Evolutionary conservation across 2,329 filamentous ascomycete species (phyloP), one percentile per base, ranked within the genome.

Genomic region (Trichoderma sp.): DNA sequence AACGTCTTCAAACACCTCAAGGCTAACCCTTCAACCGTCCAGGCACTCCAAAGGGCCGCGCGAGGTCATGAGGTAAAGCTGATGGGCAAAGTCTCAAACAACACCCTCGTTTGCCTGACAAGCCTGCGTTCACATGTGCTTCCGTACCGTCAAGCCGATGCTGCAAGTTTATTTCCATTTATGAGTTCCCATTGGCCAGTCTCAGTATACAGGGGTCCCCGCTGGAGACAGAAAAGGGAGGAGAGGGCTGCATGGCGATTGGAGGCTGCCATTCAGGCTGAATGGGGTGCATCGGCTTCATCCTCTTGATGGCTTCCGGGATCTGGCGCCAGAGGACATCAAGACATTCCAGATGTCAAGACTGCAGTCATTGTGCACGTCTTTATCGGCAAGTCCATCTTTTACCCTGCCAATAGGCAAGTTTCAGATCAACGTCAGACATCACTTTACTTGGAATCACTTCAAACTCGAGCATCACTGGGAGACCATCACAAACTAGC

Each of bases 101-200:
- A 10, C 34, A 39, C 34, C 34, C 5, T 39, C 0, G 14, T 14
- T 39, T 14, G 34, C 34, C 34, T 39, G 34, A 39, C 34, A 12
- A 39, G 34, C 10, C 34, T 24, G 21, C 21, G 21, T 24, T 24
- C 21, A 24, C 34, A 14, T 10, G 1, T 34, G 30, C 34, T 39
- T 14, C 34, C 34, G 12, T 39, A 39, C 34, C 3, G 34, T 39
- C 41, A 55, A 47, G 39, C 44, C 28, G 28, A 43, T 59, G 62
- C 62, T 64, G 62, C 62, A 48, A 59, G 62, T 58, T 51, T 64
- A 52, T 58, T 52, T 50, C 55, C 54, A 45, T 17, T 15, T 57
- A 14, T 10, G 14, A 34, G 34, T 3, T 17, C 52, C 39, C 34
- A 64, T 64, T 59, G 62, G 54, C n/a, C 60, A 39, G 26, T 26